Evolutionary conservation across 768 basidiomycete genomes (phyloP).

Genomic region (Kwoniella newhampshirensis): DNA sequence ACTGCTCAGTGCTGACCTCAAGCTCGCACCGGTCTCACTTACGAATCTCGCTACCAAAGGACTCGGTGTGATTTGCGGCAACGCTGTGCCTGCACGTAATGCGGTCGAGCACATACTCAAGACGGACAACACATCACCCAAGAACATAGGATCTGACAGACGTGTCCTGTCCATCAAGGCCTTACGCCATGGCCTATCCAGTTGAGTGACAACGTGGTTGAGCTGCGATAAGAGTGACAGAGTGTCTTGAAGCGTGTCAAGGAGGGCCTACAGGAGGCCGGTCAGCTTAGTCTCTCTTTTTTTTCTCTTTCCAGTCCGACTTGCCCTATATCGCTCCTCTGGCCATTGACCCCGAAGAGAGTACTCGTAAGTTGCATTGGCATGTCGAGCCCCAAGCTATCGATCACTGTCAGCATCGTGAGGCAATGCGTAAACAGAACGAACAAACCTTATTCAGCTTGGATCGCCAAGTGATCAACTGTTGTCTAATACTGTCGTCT

Average conservation of each 20-base stretch:
- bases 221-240: conserved; percentile 70
- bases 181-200: conserved; percentile 73
- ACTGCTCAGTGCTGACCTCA: background rate
- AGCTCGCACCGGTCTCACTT: conserved; percentile 44
- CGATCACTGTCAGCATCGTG: conserved; percentile 52
- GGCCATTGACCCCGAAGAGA: conserved; percentile 77
- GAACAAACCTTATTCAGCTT: conserved; percentile 68
- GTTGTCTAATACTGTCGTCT: conserved; percentile 62
- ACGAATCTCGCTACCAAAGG: conserved; percentile 56
- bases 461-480: conserved; percentile 69
- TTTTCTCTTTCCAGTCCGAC: conserved; percentile 34
- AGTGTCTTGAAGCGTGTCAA: conserved; percentile 60
- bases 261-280: conserved; percentile 28
- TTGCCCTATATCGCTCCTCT: conserved; percentile 70
- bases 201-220: conserved; percentile 67
- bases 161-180: conserved; percentile 74
- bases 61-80: conserved; percentile 84
- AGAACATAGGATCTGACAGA: conserved; percentile 73
- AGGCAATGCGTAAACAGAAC: background rate
- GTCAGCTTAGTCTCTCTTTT: background rate
- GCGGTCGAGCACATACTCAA: conserved; percentile 81
- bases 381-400: conserved; percentile 26
- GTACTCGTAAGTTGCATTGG: conserved; percentile 58
- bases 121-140: conserved; percentile 80
- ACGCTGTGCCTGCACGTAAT: conserved; percentile 68